phyloP scores from a whole-genome alignment of 495 filamentous ascomycete species.

The Acidomyces sp. region DNA sequence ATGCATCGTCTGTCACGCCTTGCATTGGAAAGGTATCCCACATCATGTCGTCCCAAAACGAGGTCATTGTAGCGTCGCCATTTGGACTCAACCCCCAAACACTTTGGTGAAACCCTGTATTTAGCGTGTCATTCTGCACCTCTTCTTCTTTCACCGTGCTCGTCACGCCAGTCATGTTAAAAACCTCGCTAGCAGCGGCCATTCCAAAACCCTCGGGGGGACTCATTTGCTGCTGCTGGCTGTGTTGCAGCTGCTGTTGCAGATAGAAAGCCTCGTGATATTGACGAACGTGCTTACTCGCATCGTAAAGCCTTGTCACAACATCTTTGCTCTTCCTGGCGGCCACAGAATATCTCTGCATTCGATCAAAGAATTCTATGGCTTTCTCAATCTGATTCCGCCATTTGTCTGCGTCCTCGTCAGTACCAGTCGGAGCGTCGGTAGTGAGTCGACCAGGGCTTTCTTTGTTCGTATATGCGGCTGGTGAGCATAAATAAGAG shows the following conservation, averaged over 20 bases:
- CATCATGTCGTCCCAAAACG: slow-evolving; percentile 30
- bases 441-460: not conserved
- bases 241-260: slow-evolving; percentile 10
- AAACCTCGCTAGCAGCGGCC: not conserved
- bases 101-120: too few species aligned
- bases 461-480: not conserved
- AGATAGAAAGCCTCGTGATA: slow-evolving; percentile 2
- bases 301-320: slow-evolving; percentile 56
- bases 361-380: slow-evolving; percentile 51
- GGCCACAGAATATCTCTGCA: slow-evolving; percentile 57
- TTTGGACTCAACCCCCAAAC: slow-evolving; percentile 8
- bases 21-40: slow-evolving; percentile 22
- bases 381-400: slow-evolving; percentile 50
- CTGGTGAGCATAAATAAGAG: slow-evolving; percentile 13
- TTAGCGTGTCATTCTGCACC: too few species aligned
- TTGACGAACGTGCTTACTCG: slow-evolving; percentile 25
- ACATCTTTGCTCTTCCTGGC: slow-evolving; percentile 57
- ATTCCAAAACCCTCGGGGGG: not conserved
- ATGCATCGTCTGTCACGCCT: not conserved
- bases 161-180: slow-evolving; percentile 2
- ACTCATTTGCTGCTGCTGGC: slow-evolving; percentile 1
- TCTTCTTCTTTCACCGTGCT: too few species aligned
- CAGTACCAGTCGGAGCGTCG: slow-evolving; percentile 11
- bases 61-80: slow-evolving; percentile 13
- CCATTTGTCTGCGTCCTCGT: slow-evolving; percentile 26